These are phyloP conservation scores for Boletales sp. DNA, from an alignment of 768 basidiomycete species.

Conservation along the genomic window DNA sequence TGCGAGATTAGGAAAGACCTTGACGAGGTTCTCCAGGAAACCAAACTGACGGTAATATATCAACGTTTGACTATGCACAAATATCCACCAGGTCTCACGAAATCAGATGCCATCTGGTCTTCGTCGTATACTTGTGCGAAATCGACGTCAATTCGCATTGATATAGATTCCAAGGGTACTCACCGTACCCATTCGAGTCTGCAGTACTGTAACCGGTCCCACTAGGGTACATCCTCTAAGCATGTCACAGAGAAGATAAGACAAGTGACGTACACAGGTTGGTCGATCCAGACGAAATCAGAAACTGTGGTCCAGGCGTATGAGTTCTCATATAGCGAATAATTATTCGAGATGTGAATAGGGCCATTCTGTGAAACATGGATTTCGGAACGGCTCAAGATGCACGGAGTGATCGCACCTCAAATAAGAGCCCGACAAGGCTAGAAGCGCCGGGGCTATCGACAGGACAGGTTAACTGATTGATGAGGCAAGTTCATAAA, in stretches of 20 bases:
- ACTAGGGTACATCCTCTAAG: constrained; percentile 25
- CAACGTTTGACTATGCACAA: neutral
- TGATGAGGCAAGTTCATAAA: neutral
- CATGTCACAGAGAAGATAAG: neutral
- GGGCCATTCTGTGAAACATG: constrained; percentile 57
- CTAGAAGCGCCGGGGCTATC: constrained; percentile 67
- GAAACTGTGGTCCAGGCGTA: constrained; percentile 58
- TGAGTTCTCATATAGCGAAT: constrained; percentile 46
- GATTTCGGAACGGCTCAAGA: neutral
- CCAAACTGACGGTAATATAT: constrained; percentile 47
- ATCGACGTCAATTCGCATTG: neutral
- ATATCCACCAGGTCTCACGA: constrained; percentile 31
- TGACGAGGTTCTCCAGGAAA: constrained; percentile 67
- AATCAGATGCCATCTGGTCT: constrained; percentile 58
- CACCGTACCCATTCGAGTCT: constrained; percentile 58
- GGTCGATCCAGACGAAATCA: constrained; percentile 73
- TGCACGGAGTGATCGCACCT: constrained; percentile 36
- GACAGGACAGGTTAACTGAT: neutral
- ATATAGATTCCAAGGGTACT: constrained; percentile 7
- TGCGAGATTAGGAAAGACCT: constrained; percentile 67
- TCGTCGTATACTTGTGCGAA: constrained; percentile 46
- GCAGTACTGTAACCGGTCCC: constrained; percentile 65
- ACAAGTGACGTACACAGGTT: constrained; percentile 49
- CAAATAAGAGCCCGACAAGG: constrained; percentile 59
- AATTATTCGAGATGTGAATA: constrained; percentile 52